Percentiles rank a stretch among this genome's conserved stretches.
Evolutionary conservation across 2,329 filamentous ascomycete species (phyloP).

Genomic region (Truncatella angustata): DNA sequence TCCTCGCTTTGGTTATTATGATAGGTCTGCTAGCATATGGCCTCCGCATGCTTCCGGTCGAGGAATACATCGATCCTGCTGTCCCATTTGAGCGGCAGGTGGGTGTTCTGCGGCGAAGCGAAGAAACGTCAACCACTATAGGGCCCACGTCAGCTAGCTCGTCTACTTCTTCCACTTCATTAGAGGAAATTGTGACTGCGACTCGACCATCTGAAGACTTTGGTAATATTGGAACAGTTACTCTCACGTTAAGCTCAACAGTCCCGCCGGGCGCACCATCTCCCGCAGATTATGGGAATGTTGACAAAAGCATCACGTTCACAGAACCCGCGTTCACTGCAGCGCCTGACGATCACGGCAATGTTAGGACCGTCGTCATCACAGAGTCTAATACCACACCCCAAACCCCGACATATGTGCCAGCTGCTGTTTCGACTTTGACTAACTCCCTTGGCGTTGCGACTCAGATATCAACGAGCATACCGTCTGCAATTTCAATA

Average conservation of each 20-base stretch:
- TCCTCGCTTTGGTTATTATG: no score
- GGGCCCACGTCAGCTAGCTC: constrained; percentile 1
- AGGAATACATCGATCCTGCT: no score
- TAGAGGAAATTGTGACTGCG: neutral
- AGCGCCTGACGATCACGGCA: neutral
- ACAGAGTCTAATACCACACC: constrained; percentile 10
- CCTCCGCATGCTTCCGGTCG: no score
- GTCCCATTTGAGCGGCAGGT: no score
- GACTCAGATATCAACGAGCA: constrained; percentile 12
- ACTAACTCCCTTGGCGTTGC: constrained; percentile 14
- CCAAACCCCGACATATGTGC: constrained; percentile 14
- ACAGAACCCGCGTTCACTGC: neutral
- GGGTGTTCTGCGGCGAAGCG: no score
- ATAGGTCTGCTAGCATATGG: no score
- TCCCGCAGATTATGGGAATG: neutral
- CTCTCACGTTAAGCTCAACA: neutral
- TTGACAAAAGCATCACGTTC: neutral
- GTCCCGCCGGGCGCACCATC: neutral
- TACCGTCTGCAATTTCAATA: constrained; percentile 15
- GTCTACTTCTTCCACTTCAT: neutral
- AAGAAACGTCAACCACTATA: no score
- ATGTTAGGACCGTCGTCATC: constrained; percentile 5
- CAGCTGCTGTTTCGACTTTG: constrained; percentile 7
- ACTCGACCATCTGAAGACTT: neutral
- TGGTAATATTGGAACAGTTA: neutral